Evolutionary conservation across 495 filamentous ascomycete genomes (phyloP), one percentile per base, ranked within the genome.

Genomic region (Tuber borchii): DNA sequence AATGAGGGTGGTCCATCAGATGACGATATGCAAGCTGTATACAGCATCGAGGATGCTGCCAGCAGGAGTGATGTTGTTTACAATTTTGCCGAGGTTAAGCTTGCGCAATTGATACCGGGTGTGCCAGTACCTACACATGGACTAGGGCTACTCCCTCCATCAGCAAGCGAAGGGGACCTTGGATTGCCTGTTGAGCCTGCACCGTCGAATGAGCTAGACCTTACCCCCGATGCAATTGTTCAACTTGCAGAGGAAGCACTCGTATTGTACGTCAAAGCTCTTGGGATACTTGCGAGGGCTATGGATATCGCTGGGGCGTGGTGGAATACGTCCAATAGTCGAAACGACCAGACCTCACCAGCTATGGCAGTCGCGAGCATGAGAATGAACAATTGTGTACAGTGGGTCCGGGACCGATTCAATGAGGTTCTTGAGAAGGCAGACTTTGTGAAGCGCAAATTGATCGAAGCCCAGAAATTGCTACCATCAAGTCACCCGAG

Each of bases 31-130:
- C 89, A 87, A 81, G 90, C 91, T 40, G 88, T 95, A 9, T 89
- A 94, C 74, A 88, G 87, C 43, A 92, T 98, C 56, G 95, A 99
- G 84, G 94, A 98, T 74, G 91, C 90, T 71, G 96, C 96, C 10
- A 94, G 92, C 22, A 90, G 93, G 42, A 97, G 93, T 78, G 94
- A 99, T 82, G 94, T 97, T 44, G 93, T 99, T 1, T 98, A 92
- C 83, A 93, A 93, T 34, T 97, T 98, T 84, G 95, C 95, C 16
- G 95, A 98, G 84, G 94, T 99, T 76, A 99, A 99, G 85, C 97
- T 95, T 85, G 95, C 95, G 84, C 95, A 99, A 82, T 88, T 99
- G 45, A 88, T 98, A 19, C 95, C 95, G 8, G 83, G 95, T 39
- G 90, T 92, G 8, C 95, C 95, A 20, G 93, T 91, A 0, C 74